phyloP scores from a whole-genome alignment of 1,284 basidiomycete genomes.

The Rhodotorula sp. region DNA sequence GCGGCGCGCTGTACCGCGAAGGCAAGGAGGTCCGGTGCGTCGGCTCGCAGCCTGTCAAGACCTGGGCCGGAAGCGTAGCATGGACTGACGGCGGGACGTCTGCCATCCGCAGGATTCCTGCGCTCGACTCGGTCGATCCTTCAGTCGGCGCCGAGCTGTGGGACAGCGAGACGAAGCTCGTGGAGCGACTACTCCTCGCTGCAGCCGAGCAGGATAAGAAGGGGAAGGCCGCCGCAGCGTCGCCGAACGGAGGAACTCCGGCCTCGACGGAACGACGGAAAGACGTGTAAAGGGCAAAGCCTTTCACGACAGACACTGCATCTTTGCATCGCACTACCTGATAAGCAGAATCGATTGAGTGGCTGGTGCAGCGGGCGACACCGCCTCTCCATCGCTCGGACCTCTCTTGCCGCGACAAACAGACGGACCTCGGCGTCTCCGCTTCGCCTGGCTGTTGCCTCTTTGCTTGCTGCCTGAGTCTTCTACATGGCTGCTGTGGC shows the following conservation, averaged over 20 bases:
- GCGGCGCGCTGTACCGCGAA: constrained; percentile 35
- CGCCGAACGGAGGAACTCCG: not conserved
- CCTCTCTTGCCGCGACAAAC: not conserved
- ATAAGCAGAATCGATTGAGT: not conserved
- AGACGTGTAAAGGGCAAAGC: not conserved
- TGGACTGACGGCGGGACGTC: not conserved
- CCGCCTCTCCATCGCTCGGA: not conserved
- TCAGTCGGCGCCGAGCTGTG: constrained; percentile 4
- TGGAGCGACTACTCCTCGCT: constrained; percentile 11
- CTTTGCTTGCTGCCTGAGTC: not conserved
- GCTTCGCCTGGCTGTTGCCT: not conserved
- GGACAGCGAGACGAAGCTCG: constrained; percentile 12
- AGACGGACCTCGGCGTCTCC: too few relatives aligned
- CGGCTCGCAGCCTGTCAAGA: not conserved
- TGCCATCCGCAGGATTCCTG: constrained; percentile 1
- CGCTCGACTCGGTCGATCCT: constrained; percentile 8
- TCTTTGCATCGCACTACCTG: too few relatives aligned
- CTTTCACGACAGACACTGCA: constrained; percentile 1
- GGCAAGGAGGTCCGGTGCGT: constrained; percentile 31
- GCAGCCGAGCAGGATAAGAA: constrained; percentile 10
- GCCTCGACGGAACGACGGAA: not conserved
- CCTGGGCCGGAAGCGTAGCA: not conserved
- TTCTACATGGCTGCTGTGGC: not conserved
- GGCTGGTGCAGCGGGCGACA: not conserved
- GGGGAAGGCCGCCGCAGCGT: not conserved